Evolutionary conservation across 2,329 filamentous ascomycete genomes (phyloP).

Genomic region (Nigrospora oryzae): DNA sequence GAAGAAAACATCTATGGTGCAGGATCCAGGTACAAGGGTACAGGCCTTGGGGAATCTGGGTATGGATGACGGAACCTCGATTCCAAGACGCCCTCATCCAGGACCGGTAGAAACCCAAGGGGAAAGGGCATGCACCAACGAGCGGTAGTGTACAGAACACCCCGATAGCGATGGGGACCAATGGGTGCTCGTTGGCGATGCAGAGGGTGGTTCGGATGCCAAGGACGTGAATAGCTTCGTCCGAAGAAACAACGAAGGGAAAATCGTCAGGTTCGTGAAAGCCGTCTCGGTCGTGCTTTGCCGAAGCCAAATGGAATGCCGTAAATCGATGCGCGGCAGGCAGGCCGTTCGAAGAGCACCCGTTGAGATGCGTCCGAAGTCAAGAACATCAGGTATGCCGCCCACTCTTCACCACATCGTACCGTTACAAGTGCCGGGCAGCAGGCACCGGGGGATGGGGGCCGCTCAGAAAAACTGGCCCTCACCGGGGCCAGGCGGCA

Average conservation of each 20-base stretch:
- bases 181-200: constrained; percentile 12
- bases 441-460: constrained; percentile 6
- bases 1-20: constrained; percentile 16
- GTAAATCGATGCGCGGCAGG: not conserved
- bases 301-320: constrained; percentile 14
- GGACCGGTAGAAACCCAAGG: constrained; percentile 5
- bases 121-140: constrained; percentile 13
- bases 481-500: constrained; percentile 9
- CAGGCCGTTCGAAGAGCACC: not conserved
- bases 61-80: constrained; percentile 6
- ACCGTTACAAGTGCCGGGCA: constrained; percentile 17
- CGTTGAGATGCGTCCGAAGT: not conserved
- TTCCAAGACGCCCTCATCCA: constrained; percentile 9
- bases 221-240: constrained; percentile 1
- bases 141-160: constrained; percentile 21
- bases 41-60: constrained; percentile 10
- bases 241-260: constrained; percentile 6
- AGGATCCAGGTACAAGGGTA: constrained; percentile 18
- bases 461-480: constrained; percentile 21
- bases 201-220: constrained; percentile 11
- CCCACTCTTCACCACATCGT: constrained; percentile 18
- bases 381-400: constrained; percentile 8
- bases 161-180: constrained; percentile 12
- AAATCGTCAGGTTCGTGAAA: constrained; percentile 21
- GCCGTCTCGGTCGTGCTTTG: constrained; percentile 20